phyloP scores from a whole-genome alignment of 345 rosid species.

The Eutrema japonicum region DNA sequence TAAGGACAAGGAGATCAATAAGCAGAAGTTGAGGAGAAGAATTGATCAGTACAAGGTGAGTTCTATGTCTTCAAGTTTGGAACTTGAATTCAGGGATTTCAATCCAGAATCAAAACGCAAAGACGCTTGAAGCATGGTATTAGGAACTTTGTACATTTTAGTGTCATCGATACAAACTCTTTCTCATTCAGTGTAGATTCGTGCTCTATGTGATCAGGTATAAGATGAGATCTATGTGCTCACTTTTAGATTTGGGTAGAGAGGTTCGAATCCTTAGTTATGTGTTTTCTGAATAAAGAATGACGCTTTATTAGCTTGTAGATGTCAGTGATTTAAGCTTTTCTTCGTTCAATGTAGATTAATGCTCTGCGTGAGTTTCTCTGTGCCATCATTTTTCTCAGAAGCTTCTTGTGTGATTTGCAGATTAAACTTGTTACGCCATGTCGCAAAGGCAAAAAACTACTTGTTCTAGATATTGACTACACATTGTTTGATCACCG shows the following conservation, averaged over 20 bases:
- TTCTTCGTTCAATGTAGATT: background rate
- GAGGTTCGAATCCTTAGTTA: background rate
- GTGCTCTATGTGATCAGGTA: background rate
- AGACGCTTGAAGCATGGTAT: background rate
- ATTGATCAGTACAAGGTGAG: constrained; percentile 75
- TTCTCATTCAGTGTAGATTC: background rate
- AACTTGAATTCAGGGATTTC: background rate
- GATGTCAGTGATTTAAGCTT: background rate
- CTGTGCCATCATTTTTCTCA: constrained; percentile 1
- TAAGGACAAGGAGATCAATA: constrained; percentile 84
- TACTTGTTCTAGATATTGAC: constrained; percentile 93
- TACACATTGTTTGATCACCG: constrained; percentile 96
- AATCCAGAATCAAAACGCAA: background rate
- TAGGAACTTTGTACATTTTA: background rate
- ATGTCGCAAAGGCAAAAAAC: constrained; percentile 86
- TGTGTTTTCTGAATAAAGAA: background rate
- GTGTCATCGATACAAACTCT: background rate
- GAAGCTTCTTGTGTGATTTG: constrained; percentile 22
- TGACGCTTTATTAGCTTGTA: background rate
- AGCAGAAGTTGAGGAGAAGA: constrained; percentile 77
- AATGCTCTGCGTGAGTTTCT: background rate
- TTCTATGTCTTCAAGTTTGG: background rate
- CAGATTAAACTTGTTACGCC: constrained; percentile 77
- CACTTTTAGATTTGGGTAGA: background rate
- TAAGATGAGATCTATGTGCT: constrained; percentile 9